Conservation (phyloP, 345 rosid genomes). For the Sisymbrium irio region DNA sequence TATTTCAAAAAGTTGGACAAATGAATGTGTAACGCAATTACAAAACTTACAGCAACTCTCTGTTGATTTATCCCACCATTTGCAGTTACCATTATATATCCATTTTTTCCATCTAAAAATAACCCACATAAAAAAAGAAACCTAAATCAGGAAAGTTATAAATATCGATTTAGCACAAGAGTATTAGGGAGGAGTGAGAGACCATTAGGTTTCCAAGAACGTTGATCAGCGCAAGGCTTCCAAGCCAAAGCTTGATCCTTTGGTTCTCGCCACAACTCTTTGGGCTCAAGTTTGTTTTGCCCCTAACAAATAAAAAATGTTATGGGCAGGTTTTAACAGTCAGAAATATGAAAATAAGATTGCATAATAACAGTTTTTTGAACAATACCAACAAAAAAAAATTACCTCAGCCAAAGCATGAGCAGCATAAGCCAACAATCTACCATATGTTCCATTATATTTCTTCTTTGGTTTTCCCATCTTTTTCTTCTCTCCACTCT, state of each 20-base stretch:
- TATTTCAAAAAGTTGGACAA: background rate
- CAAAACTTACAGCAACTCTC: conserved; percentile 86
- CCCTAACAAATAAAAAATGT: conserved; percentile 31
- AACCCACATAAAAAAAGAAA: background rate
- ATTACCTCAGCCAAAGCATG: conserved; percentile 95
- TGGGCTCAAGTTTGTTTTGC: conserved; percentile 82
- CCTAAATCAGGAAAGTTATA: background rate
- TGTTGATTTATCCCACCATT: conserved; percentile 99
- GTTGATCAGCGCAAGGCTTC: conserved; percentile 88
- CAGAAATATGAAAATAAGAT: background rate
- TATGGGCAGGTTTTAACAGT: background rate
- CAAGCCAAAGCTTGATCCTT: conserved; percentile 70
- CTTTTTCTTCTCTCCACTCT: conserved; percentile 48
- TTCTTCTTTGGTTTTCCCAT: conserved; percentile 44
- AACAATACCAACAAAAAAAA: background rate
- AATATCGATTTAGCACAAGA: background rate
- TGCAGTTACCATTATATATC: conserved; percentile 89
- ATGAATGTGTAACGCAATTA: background rate
- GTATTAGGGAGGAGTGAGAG: conserved; percentile 19
- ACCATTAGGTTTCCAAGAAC: conserved; percentile 71
- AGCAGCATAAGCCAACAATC: conserved; percentile 82
- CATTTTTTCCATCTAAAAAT: conserved; percentile 67
- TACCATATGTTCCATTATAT: conserved; percentile 59
- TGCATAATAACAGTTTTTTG: background rate
- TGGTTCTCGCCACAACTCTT: conserved; percentile 91